Conservation (phyloP, 2,329 filamentous ascomycete genomes). For the Clonostachys byssicola region DNA sequence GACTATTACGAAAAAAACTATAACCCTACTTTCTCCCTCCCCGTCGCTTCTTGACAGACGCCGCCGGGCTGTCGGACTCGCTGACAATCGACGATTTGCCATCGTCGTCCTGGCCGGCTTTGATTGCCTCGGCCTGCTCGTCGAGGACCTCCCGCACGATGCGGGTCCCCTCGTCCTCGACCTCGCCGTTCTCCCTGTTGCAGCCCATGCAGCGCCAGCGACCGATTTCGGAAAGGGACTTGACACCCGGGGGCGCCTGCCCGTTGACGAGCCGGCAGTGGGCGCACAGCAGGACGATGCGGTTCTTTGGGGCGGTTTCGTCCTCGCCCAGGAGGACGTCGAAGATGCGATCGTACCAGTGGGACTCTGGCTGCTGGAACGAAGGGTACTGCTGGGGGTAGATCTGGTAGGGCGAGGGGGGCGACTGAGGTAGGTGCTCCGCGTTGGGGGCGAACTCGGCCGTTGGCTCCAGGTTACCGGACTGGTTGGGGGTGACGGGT, state of each 20-base stretch:
- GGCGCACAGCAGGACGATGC: conserved; percentile 80
- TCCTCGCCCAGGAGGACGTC: conserved; percentile 93
- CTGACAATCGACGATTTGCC: conserved; percentile 2
- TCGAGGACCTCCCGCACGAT: conserved; percentile 63
- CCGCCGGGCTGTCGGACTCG: conserved; percentile 9
- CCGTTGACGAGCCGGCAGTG: conserved; percentile 88
- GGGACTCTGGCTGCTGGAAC: conserved; percentile 31
- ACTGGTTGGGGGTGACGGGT: conserved; percentile 18
- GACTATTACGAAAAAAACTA: too few species aligned
- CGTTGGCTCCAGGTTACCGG: conserved; percentile 27
- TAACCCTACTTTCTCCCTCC: neutral
- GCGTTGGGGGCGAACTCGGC: conserved; percentile 76
- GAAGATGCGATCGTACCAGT: conserved; percentile 94
- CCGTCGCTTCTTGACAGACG: conserved; percentile 15
- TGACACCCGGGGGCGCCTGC: conserved; percentile 85
- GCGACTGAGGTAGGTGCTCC: conserved; percentile 9
- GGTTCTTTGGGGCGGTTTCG: conserved; percentile 87
- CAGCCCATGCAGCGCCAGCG: conserved; percentile 89
- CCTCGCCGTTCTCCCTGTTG: conserved; percentile 73
- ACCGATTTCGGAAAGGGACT: conserved; percentile 73
- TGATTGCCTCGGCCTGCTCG: neutral
- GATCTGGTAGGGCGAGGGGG: conserved; percentile 12
- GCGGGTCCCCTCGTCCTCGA: conserved; percentile 70
- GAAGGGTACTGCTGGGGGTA: conserved; percentile 2
- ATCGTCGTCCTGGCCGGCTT: conserved; percentile 3